Percentiles rank a stretch among this genome's conserved stretches.
These are phyloP conservation scores for Apophysomyces elegans DNA, from an alignment of 371 early-diverging fungal species.

Conservation along the genomic window DNA sequence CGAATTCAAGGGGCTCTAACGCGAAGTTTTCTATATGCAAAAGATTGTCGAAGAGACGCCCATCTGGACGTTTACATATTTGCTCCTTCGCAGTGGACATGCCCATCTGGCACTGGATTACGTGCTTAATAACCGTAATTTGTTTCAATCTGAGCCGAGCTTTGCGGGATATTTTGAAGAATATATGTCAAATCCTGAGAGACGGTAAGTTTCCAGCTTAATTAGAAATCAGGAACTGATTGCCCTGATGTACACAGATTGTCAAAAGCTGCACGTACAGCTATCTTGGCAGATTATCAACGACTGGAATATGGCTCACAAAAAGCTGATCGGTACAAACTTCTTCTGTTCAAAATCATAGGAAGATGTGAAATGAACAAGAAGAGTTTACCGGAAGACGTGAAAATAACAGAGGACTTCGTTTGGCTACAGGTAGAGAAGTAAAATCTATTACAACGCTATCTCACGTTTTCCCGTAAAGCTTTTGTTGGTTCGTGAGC, in stretches of 20 bases:
- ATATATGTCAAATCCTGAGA: slow-evolving; percentile 57
- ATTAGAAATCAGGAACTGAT: too few relatives aligned
- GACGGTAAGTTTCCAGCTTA: slow-evolving; percentile 16
- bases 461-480: slow-evolving; percentile 18
- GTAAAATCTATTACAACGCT: neutral
- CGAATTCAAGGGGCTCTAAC: neutral
- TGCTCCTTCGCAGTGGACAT: slow-evolving; percentile 78
- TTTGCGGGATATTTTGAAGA: slow-evolving; percentile 72
- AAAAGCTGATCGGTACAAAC: slow-evolving; percentile 83
- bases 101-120: slow-evolving; percentile 67
- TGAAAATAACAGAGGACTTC: slow-evolving; percentile 80
- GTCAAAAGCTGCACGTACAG: slow-evolving; percentile 50
- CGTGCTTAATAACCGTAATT: slow-evolving; percentile 55
- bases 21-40: neutral
- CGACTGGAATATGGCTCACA: slow-evolving; percentile 51
- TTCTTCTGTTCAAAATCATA: slow-evolving; percentile 83
- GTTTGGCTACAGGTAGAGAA: slow-evolving; percentile 70
- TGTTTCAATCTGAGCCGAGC: slow-evolving; percentile 56
- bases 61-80: slow-evolving; percentile 85
- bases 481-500: slow-evolving; percentile 70
- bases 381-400: slow-evolving; percentile 64
- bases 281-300: slow-evolving; percentile 61
- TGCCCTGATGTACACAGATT: slow-evolving; percentile 22
- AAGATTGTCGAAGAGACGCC: slow-evolving; percentile 67
- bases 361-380: slow-evolving; percentile 83